phyloP scores from a whole-genome alignment of 768 basidiomycete genomes.

The Boletellus emodensis region DNA sequence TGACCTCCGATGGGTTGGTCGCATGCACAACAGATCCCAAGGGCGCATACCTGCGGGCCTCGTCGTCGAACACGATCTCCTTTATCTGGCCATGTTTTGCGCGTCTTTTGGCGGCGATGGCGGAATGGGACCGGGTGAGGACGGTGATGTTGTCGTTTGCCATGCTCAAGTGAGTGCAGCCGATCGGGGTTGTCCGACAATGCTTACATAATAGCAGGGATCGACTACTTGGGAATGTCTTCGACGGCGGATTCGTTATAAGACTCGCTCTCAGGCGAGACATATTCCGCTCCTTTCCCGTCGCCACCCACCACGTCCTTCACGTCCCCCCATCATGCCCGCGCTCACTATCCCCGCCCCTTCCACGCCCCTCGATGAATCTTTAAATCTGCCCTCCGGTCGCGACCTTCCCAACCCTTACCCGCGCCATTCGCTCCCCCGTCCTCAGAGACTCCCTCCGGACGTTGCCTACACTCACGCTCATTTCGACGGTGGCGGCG shows the following conservation, averaged over 20 bases:
- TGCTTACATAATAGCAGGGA: constrained; percentile 23
- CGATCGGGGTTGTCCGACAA: constrained; percentile 16
- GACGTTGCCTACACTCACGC: constrained; percentile 18
- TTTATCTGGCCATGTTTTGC: constrained; percentile 66
- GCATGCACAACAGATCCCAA: constrained; percentile 16
- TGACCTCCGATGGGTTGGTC: constrained; percentile 47
- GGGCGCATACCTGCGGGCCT: constrained; percentile 60
- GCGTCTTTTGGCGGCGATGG: constrained; percentile 63
- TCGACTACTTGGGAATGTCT: constrained; percentile 28
- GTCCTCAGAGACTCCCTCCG: constrained; percentile 14
- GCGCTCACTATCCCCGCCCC: constrained; percentile 22
- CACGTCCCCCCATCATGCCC: constrained; percentile 21
- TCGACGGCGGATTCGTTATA: constrained; percentile 27
- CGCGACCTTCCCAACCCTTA: constrained; percentile 18
- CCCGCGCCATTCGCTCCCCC: constrained; percentile 17
- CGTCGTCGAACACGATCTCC: constrained; percentile 83
- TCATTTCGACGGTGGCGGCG: constrained; percentile 22
- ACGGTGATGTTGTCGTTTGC: constrained; percentile 44
- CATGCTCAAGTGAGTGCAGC: constrained; percentile 19
- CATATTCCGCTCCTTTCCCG: constrained; percentile 25
- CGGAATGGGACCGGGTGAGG: constrained; percentile 62
- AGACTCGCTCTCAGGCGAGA: constrained; percentile 34
- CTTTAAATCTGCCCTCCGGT: neutral
- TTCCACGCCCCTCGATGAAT: constrained; percentile 2
- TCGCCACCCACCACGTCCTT: neutral